These are phyloP conservation scores for Solanum chilense DNA, from an alignment of 257 asterid genomes.

Conservation along the genomic window DNA sequence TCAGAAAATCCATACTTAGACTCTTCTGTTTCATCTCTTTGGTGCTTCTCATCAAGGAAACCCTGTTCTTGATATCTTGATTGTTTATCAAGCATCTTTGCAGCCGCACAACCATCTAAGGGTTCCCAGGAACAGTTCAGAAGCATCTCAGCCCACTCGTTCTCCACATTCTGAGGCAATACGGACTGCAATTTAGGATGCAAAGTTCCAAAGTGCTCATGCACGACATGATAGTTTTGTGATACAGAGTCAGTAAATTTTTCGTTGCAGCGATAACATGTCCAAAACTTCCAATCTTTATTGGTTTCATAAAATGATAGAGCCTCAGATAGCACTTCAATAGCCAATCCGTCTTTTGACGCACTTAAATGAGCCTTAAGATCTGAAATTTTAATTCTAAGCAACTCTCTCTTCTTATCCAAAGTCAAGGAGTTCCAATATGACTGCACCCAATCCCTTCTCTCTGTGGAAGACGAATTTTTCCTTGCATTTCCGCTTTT, in stretches of 20 bases:
- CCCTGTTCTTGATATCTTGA: conserved; percentile 31
- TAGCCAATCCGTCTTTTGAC: conserved; percentile 30
- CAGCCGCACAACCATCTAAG: conserved; percentile 49
- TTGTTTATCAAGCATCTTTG: conserved; percentile 36
- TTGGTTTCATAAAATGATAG: conserved; percentile 43
- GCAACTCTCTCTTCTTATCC: conserved; percentile 41
- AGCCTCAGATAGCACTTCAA: conserved; percentile 55
- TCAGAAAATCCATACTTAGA: conserved; percentile 5
- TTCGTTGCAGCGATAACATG: conserved; percentile 59
- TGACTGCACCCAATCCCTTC: conserved; percentile 49
- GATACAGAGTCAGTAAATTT: conserved; percentile 39
- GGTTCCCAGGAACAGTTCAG: conserved; percentile 83
- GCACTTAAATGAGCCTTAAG: conserved; percentile 49
- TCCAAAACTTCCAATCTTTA: conserved; percentile 56
- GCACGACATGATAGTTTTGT: conserved; percentile 44
- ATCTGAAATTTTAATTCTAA: conserved; percentile 34
- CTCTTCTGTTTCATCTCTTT: conserved; percentile 33
- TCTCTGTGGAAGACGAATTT: conserved; percentile 46
- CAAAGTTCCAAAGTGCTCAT: conserved; percentile 58
- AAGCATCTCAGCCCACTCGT: conserved; percentile 88
- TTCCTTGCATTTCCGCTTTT: conserved; percentile 46
- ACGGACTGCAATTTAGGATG: conserved; percentile 65
- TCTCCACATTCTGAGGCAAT: conserved; percentile 65
- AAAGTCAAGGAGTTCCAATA: conserved; percentile 52
- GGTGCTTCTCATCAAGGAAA: conserved; percentile 34